Conservation (phyloP, 306 rosid genomes). For the Dryas alaskensis region DNA sequence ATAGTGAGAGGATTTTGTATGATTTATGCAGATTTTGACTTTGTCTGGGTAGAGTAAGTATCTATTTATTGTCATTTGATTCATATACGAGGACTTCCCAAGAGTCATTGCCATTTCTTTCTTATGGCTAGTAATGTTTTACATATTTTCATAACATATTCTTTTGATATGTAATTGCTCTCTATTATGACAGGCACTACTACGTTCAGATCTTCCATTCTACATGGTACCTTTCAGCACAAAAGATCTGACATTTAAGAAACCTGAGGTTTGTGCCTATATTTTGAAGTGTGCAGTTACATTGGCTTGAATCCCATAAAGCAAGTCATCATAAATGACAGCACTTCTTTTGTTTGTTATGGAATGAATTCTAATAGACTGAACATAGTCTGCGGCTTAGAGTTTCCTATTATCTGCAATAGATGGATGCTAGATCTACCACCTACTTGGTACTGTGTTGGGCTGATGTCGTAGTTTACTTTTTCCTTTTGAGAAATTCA, state of each 20-base stretch:
- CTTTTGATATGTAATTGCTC: background rate
- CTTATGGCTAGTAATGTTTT: background rate
- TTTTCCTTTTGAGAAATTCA: background rate
- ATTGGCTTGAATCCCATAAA: background rate
- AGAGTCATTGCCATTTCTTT: constrained; percentile 1
- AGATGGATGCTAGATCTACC: background rate
- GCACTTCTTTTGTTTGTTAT: no score
- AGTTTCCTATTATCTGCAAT: background rate
- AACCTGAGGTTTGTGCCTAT: constrained; percentile 73
- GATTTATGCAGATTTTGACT: background rate
- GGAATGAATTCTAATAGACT: background rate
- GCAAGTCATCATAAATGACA: background rate
- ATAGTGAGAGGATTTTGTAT: background rate
- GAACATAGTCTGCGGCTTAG: background rate
- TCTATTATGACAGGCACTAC: constrained; percentile 56
- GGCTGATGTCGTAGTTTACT: background rate
- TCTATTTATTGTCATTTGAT: background rate
- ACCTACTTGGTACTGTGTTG: background rate
- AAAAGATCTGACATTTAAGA: constrained; percentile 56
- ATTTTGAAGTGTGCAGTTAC: background rate
- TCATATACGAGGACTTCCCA: no score
- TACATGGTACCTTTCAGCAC: constrained; percentile 86
- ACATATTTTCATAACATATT: background rate
- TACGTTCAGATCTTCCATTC: constrained; percentile 86
- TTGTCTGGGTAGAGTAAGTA: background rate